Percentiles rank a stretch among this genome's conserved stretches.
phyloP scores from a whole-genome alignment of 768 basidiomycete species.

The Pulveroboletus frians region DNA sequence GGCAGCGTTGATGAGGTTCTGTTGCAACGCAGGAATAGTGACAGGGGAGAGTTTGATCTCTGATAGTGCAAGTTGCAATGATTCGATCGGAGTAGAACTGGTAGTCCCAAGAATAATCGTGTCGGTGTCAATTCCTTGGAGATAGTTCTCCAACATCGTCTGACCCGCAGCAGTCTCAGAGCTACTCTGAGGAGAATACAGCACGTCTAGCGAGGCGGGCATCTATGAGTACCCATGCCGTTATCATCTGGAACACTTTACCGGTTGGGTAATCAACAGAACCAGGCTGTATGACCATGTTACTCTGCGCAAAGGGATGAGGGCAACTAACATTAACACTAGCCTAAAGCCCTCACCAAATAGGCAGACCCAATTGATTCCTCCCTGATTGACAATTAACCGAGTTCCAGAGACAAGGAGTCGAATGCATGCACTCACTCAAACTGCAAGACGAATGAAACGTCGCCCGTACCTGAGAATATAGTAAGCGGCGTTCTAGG shows the following conservation, averaged over 20 bases:
- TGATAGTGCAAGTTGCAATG: conserved; percentile 56
- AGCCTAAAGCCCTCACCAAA: conserved; percentile 35
- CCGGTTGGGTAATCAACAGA: conserved; percentile 52
- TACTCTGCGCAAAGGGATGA: conserved; percentile 32
- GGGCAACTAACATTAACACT: background rate
- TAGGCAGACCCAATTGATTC: conserved; percentile 55
- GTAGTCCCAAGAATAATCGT: conserved; percentile 53
- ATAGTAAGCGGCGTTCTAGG: conserved; percentile 32
- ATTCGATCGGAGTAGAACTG: conserved; percentile 53
- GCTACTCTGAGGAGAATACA: conserved; percentile 53
- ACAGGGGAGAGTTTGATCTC: conserved; percentile 56
- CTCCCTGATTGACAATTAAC: conserved; percentile 30
- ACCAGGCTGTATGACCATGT: conserved; percentile 57
- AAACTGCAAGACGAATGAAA: conserved; percentile 56
- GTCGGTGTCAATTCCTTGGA: conserved; percentile 56
- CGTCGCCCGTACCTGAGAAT: conserved; percentile 55
- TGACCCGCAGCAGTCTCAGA: conserved; percentile 48
- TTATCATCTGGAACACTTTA: conserved; percentile 14
- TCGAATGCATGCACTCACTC: conserved; percentile 33
- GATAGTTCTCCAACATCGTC: conserved; percentile 56
- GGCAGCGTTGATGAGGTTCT: conserved; percentile 53
- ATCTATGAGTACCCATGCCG: conserved; percentile 1
- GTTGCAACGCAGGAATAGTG: conserved; percentile 57
- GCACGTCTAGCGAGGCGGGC: conserved; percentile 40
- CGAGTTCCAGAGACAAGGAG: background rate